Conservation (phyloP, 2,329 filamentous ascomycete genomes). For the Pseudogymnoascus sp. region DNA sequence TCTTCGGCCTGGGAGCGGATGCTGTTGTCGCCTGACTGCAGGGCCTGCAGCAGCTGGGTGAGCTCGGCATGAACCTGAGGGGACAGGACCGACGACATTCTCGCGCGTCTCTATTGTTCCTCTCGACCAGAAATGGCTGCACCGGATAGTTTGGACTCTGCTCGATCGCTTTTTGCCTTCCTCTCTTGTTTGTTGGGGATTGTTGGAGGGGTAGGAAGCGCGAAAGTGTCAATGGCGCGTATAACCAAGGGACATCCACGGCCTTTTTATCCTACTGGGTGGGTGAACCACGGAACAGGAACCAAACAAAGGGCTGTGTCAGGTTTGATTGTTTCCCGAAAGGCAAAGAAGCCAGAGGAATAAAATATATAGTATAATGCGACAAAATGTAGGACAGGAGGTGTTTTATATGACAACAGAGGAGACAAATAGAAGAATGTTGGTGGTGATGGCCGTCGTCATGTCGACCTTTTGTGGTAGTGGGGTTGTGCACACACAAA, state of each 20-base stretch:
- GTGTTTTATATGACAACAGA: neutral
- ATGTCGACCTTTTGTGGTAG: slow-evolving; percentile 4
- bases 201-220: neutral
- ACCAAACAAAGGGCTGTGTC: neutral
- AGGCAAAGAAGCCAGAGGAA: neutral
- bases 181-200: neutral
- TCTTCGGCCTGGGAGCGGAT: slow-evolving; percentile 83
- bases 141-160: neutral
- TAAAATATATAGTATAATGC: neutral
- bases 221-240: neutral
- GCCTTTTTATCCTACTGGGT: neutral
- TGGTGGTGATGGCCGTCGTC: neutral
- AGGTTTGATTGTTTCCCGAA: neutral
- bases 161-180: neutral
- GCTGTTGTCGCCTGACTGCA: slow-evolving; percentile 84
- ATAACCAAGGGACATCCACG: neutral
- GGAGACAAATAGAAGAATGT: neutral
- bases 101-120: neutral
- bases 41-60: slow-evolving; percentile 74
- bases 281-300: neutral
- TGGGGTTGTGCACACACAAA: slow-evolving; percentile 3
- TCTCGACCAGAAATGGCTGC: neutral
- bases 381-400: neutral
- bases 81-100: slow-evolving; percentile 73
- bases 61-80: slow-evolving; percentile 79